These are phyloP conservation scores for Diaporthe sp. DNA, from an alignment of 2,329 filamentous ascomycete species.

Conservation along the genomic window DNA sequence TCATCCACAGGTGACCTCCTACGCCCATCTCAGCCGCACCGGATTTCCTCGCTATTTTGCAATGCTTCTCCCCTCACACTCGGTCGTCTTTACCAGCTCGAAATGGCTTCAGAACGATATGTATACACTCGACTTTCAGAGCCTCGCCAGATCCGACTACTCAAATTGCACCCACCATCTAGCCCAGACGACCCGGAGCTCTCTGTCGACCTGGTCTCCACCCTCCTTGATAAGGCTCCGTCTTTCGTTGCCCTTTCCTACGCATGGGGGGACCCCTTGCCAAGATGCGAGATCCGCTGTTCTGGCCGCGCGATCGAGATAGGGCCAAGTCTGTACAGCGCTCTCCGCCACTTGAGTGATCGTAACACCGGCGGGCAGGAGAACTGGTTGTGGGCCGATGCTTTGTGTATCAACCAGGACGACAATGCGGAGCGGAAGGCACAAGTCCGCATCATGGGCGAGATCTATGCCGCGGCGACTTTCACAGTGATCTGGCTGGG, in stretches of 20 bases:
- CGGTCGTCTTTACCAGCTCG: not conserved
- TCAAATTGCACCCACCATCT: not conserved
- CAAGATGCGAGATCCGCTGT: not conserved
- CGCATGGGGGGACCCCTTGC: not conserved
- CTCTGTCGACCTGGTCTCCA: not conserved
- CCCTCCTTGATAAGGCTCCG: not conserved
- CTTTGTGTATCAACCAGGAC: slow-evolving; percentile 20
- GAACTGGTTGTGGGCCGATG: slow-evolving; percentile 20
- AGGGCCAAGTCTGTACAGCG: not conserved
- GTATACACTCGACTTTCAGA: not conserved
- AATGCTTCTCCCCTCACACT: not conserved
- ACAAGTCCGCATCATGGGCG: slow-evolving; percentile 12
- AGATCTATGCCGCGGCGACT: not conserved
- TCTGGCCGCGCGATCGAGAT: not conserved
- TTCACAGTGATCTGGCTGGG: slow-evolving; percentile 18
- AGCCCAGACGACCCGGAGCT: not conserved
- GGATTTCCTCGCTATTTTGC: not conserved
- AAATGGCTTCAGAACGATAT: not conserved
- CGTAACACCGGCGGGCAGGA: not conserved
- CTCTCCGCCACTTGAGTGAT: not conserved
- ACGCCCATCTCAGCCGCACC: too few species aligned
- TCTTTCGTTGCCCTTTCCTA: not conserved
- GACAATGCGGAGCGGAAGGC: not conserved
- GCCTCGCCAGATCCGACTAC: not conserved
- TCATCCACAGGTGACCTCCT: too few species aligned